phyloP scores from a whole-genome alignment of 2,329 filamentous ascomycete species.

The Penicillium sp. region DNA sequence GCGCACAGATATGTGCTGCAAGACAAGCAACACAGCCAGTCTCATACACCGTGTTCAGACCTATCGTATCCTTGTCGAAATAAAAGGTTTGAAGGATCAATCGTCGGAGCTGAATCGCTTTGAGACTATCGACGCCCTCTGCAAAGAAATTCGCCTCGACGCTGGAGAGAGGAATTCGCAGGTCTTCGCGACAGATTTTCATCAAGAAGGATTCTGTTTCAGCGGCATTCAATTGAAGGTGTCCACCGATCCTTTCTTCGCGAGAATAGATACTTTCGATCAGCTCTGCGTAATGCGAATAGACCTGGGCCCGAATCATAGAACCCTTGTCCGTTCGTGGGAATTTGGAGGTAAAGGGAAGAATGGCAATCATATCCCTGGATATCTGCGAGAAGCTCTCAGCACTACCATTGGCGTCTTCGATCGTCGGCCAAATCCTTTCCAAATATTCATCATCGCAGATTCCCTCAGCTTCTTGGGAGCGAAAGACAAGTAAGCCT shows the following conservation, averaged over 20 bases:
- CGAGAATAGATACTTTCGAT: slow-evolving; percentile 44
- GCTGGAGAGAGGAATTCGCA: slow-evolving; percentile 37
- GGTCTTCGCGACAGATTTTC: slow-evolving; percentile 33
- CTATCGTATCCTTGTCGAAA: slow-evolving; percentile 29
- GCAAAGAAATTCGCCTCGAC: slow-evolving; percentile 49
- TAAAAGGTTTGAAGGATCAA: slow-evolving; percentile 47
- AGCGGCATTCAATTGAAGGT: slow-evolving; percentile 38
- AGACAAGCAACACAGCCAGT: slow-evolving; percentile 43
- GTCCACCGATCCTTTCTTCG: slow-evolving; percentile 23
- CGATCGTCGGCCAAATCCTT: slow-evolving; percentile 43
- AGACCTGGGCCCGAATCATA: slow-evolving; percentile 56
- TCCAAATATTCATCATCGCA: slow-evolving; percentile 40
- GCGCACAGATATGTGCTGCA: slow-evolving; percentile 36
- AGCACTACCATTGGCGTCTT: slow-evolving; percentile 44
- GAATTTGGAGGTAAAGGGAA: slow-evolving; percentile 43
- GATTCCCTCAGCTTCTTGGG: slow-evolving; percentile 27
- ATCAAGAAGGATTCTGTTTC: slow-evolving; percentile 41
- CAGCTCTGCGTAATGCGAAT: slow-evolving; percentile 47
- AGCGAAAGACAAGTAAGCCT: slow-evolving; percentile 34
- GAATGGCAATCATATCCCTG: slow-evolving; percentile 44
- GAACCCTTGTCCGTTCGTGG: slow-evolving; percentile 60
- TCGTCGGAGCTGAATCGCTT: slow-evolving; percentile 51
- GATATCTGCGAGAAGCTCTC: slow-evolving; percentile 52
- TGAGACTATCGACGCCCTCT: slow-evolving; percentile 52
- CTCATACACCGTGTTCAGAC: slow-evolving; percentile 51